These are phyloP conservation scores for Bipolaris oryzae DNA, from an alignment of 2,329 filamentous ascomycete genomes.

Conservation along the genomic window DNA sequence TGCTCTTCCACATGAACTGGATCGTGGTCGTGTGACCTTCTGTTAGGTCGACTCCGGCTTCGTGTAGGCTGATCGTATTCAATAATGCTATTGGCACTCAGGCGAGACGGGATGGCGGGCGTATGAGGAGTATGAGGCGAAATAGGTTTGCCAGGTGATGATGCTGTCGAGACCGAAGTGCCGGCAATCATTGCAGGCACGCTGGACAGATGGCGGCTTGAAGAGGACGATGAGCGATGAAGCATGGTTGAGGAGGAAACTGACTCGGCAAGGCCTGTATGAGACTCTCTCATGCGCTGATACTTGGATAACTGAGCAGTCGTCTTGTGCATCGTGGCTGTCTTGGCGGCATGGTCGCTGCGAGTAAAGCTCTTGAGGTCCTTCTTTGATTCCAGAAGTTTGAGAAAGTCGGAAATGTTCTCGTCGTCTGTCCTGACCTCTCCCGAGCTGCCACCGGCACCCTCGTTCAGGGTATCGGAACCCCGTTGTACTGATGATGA, in stretches of 20 bases:
- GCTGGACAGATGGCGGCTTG: slow-evolving; percentile 72
- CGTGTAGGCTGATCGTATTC: slow-evolving; percentile 61
- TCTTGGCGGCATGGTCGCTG: slow-evolving; percentile 62
- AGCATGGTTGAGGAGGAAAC: slow-evolving; percentile 89
- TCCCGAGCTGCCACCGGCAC: slow-evolving; percentile 67
- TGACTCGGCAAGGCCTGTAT: slow-evolving; percentile 86
- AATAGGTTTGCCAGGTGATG: slow-evolving; percentile 85
- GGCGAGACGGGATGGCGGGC: slow-evolving; percentile 88
- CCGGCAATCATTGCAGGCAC: slow-evolving; percentile 66
- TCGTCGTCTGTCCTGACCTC: slow-evolving; percentile 82
- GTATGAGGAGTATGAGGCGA: slow-evolving; percentile 92
- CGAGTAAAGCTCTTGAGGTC: slow-evolving; percentile 81
- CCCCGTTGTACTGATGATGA: slow-evolving; percentile 74
- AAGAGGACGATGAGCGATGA: slow-evolving; percentile 80
- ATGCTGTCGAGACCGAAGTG: slow-evolving; percentile 80
- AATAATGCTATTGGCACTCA: slow-evolving; percentile 87
- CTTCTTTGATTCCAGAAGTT: slow-evolving; percentile 84
- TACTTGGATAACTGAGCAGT: slow-evolving; percentile 83
- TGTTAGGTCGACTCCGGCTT: slow-evolving; percentile 40
- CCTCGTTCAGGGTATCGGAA: slow-evolving; percentile 76
- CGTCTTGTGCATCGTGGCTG: slow-evolving; percentile 74
- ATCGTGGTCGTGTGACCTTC: slow-evolving; percentile 41
- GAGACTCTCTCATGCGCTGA: slow-evolving; percentile 86
- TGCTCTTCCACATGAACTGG: slow-evolving; percentile 33
- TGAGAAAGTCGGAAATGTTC: slow-evolving; percentile 91